Evolutionary conservation across 257 asterid species (phyloP).

Genomic region (Linaria vulgaris): DNA sequence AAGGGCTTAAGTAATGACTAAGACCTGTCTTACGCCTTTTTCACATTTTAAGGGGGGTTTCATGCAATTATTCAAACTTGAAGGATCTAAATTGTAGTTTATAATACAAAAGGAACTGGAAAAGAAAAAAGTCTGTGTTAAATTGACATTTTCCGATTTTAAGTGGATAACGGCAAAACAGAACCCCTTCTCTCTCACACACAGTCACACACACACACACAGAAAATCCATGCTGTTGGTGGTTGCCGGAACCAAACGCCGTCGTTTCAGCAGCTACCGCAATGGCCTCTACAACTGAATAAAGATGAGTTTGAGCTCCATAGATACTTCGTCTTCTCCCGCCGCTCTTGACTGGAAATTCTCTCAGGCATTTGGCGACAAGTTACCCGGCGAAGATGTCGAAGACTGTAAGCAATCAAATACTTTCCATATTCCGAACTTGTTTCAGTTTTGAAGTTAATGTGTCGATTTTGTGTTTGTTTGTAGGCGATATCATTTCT

Average conservation of each 20-base stretch:
- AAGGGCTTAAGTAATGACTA: no score
- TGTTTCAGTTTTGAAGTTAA: conserved; percentile 9
- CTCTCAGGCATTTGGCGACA: conserved; percentile 76
- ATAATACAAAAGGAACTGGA: no score
- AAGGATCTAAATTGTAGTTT: no score
- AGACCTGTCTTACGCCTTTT: no score
- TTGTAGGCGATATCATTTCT: conserved; percentile 67
- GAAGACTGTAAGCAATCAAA: conserved; percentile 60
- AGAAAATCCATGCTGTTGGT: no score
- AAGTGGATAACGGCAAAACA: conserved; percentile 17
- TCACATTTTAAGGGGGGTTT: no score
- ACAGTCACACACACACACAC: background rate
- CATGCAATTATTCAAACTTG: no score
- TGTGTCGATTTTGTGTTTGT: conserved; percentile 19
- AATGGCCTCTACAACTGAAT: background rate
- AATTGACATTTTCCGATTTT: no score
- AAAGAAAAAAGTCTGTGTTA: no score
- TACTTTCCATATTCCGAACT: no score
- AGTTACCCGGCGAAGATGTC: conserved; percentile 54
- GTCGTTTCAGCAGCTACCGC: no score
- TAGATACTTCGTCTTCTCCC: conserved; percentile 31
- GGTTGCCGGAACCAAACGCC: no score
- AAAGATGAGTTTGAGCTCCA: conserved; percentile 33
- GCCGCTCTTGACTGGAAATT: conserved; percentile 61
- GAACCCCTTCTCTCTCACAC: background rate